Evolutionary conservation across 345 rosid genomes (phyloP).

Genomic region (Heritiera fomes): DNA sequence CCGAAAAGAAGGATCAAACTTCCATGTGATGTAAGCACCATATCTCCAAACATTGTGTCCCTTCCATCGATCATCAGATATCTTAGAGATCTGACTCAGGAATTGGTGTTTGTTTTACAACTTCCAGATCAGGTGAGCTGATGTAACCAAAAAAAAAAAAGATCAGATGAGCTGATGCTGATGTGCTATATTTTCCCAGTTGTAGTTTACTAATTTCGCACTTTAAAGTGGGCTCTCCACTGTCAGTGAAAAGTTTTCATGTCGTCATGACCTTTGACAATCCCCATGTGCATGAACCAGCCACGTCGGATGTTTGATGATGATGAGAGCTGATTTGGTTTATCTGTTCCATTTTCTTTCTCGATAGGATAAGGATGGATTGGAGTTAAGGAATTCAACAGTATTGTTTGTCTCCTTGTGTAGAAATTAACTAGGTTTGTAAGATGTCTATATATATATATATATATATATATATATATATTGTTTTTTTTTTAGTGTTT

Average conservation of each 20-base stretch:
- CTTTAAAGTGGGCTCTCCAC: not conserved
- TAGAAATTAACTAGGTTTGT: not conserved
- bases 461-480: not conserved
- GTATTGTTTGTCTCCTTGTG: constrained; percentile 15
- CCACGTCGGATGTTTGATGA: not conserved
- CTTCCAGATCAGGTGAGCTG: not conserved
- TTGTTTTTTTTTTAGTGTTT: not conserved
- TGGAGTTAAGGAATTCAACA: not conserved
- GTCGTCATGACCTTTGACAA: not conserved
- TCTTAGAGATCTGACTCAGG: not conserved
- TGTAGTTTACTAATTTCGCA: not conserved
- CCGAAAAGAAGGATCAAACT: not conserved
- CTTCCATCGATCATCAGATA: not conserved
- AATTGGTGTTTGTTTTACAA: not conserved
- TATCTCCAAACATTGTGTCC: not conserved
- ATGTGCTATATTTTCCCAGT: not conserved
- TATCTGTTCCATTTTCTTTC: not conserved
- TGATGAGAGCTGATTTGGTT: not conserved
- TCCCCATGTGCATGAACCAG: constrained; percentile 7
- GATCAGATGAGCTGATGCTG: not conserved
- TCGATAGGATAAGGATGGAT: constrained; percentile 15
- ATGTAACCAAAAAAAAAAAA: too few relatives aligned
- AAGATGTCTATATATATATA: not conserved
- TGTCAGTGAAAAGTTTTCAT: not conserved
- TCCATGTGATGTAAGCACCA: not conserved